These are phyloP conservation scores for Monilinia fructicola DNA, from an alignment of 2,329 filamentous ascomycete species.

Conservation along the genomic window DNA sequence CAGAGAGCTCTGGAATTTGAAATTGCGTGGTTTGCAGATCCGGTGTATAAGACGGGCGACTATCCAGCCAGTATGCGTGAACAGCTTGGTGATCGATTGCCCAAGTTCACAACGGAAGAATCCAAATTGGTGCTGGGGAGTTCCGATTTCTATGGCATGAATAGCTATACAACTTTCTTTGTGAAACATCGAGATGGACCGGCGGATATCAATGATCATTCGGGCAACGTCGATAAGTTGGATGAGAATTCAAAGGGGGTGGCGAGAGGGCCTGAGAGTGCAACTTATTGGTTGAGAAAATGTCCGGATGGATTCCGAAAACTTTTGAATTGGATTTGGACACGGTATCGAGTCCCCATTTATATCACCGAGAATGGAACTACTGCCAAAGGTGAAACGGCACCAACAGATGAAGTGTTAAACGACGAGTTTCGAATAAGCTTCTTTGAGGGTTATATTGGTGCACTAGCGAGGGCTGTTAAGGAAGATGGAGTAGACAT, in stretches of 20 bases:
- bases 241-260: slow-evolving; percentile 70
- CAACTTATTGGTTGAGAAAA: slow-evolving; percentile 76
- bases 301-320: slow-evolving; percentile 73
- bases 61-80: slow-evolving; percentile 81
- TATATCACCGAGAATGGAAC: slow-evolving; percentile 89
- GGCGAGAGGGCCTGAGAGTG: slow-evolving; percentile 74
- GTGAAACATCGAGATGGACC: slow-evolving; percentile 67
- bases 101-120: slow-evolving; percentile 68
- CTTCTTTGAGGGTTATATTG: slow-evolving; percentile 76
- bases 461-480: slow-evolving; percentile 71
- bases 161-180: slow-evolving; percentile 86
- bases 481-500: slow-evolving; percentile 73
- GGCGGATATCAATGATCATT: slow-evolving; percentile 64
- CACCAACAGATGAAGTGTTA: slow-evolving; percentile 65
- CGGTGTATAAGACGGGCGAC: slow-evolving; percentile 72
- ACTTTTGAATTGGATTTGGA: slow-evolving; percentile 72
- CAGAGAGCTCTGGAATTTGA: slow-evolving; percentile 80
- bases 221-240: slow-evolving; percentile 72
- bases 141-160: slow-evolving; percentile 92
- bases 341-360: slow-evolving; percentile 74
- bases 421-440: slow-evolving; percentile 76
- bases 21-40: slow-evolving; percentile 84
- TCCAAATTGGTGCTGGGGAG: slow-evolving; percentile 68
- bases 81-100: slow-evolving; percentile 77
- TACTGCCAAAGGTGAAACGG: slow-evolving; percentile 77